Base-by-base conservation (phyloP, 257 asterid genomes). In the Nicotiana sylvestris region DNA sequence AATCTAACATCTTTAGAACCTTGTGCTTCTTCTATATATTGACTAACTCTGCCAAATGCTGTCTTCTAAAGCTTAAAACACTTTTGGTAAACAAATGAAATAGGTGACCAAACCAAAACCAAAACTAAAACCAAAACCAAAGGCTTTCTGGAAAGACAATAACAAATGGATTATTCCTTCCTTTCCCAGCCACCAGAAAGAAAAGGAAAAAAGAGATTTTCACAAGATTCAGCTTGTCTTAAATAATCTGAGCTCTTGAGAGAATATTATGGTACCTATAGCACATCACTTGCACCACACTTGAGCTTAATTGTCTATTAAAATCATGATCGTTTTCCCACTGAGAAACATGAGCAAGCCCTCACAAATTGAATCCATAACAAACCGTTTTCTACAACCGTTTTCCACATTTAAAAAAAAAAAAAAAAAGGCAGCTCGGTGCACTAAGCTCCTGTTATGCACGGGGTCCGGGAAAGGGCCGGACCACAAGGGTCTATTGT, bases 321-420 rank as follows among this genome's bases (percentile, higher is more conserved):
- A 39, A 51, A 51, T 76, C 80, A 29, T 27, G 15, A 58, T 25
- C 13, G 61, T 13, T 72, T 72, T 76, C 64, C 29, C 80, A 51
- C 27, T 18, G 17, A 51, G 80, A 76, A 76, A 51, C 46, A 76
- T 51, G 64, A 76, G 80, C 65, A 51, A 76, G 80, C 32, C 27
- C 65, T 27, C 80, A 51, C 80, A 76, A 27, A 51, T 7, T 76
- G 43, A 53, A 76, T 25, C 17, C 80, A 27, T 15, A 76, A 51
- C 80, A 15, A 67, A 51, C 53, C 8, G 1, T 17, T 29, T 72
- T 74, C 49, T 74, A 49, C 62, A 46, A 21, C 21, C 21, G 21
- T 21, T 21, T 33, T 33, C 5, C 4, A 33, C 37, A 33, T 33
- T 33, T 4, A 33, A 33, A 4, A 33, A 33, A 33, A 33, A 6